Conservation (phyloP, 139 green algal genomes). For the Closterium sp. region DNA sequence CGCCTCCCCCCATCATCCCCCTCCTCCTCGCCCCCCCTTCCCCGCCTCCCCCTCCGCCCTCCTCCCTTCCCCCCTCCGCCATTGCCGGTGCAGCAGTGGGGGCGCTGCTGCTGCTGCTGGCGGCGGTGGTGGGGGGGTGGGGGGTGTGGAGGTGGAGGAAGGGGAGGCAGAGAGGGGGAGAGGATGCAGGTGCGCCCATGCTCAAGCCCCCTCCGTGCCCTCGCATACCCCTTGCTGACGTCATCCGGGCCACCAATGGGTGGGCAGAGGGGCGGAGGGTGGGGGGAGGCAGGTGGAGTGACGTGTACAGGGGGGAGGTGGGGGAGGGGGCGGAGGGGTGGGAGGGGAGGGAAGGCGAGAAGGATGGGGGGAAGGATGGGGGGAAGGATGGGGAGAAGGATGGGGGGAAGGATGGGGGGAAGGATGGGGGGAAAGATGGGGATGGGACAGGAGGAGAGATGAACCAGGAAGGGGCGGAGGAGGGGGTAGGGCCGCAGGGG, state of each 20-base stretch:
- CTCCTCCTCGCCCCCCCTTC: background rate
- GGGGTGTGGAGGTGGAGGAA: background rate
- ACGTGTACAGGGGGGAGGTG: background rate
- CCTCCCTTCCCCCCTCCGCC: background rate
- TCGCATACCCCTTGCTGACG: background rate
- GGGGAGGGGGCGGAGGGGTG: background rate
- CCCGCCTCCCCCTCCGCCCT: background rate
- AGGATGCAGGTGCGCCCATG: too few relatives aligned
- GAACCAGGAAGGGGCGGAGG: background rate
- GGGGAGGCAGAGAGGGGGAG: background rate
- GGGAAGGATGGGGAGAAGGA: background rate
- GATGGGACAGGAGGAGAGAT: background rate
- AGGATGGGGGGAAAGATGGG: background rate
- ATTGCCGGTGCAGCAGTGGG: background rate
- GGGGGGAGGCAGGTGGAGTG: background rate
- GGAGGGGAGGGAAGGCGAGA: background rate
- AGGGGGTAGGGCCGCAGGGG: too few relatives aligned
- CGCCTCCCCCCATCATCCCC: background rate
- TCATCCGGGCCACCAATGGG: background rate
- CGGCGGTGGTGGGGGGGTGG: background rate
- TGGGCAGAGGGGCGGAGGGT: background rate
- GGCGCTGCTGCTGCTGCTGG: background rate
- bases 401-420: background rate
- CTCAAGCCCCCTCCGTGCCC: too few relatives aligned
- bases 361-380: background rate